Conservation (phyloP, 2,329 filamentous ascomycete genomes). For the Clarireedia paspali region DNA sequence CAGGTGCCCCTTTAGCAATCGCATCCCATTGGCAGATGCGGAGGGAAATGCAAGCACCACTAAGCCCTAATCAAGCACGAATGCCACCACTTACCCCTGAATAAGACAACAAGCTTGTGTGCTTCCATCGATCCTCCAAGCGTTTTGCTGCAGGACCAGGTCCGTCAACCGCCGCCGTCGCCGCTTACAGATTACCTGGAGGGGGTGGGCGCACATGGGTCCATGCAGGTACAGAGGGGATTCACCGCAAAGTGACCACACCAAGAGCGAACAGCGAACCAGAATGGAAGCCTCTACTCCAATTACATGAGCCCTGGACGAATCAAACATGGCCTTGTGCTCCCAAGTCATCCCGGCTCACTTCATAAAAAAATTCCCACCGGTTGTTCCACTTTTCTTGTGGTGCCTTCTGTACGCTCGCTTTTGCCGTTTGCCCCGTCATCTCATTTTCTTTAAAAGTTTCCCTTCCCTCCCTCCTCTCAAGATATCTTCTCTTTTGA, state of each 20-base stretch:
- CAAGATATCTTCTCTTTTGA: constrained; percentile 1
- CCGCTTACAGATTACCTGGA: not conserved
- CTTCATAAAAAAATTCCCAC: not conserved
- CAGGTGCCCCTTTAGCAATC: too few relatives aligned
- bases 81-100: not conserved
- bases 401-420: not conserved
- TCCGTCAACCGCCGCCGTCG: too few relatives aligned
- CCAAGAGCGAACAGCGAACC: not conserved
- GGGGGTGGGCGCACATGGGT: constrained; percentile 1
- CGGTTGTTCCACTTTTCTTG: not conserved
- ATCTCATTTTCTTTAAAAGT: constrained; percentile 1
- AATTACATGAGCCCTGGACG: too few relatives aligned
- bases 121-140: not conserved
- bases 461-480: not conserved
- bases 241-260: not conserved
- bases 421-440: not conserved
- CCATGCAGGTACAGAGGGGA: constrained; percentile 7
- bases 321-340: too few relatives aligned
- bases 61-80: not conserved
- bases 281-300: not conserved
- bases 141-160: not conserved
- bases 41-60: not conserved
- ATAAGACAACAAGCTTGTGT: not conserved
- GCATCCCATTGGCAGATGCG: too few relatives aligned
- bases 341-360: not conserved